A percentile compares a stretch with the other conserved stretches of the same genome.
phyloP scores from a whole-genome alignment of 805 yeast species.

The Tetrapisispora arboricola region DNA sequence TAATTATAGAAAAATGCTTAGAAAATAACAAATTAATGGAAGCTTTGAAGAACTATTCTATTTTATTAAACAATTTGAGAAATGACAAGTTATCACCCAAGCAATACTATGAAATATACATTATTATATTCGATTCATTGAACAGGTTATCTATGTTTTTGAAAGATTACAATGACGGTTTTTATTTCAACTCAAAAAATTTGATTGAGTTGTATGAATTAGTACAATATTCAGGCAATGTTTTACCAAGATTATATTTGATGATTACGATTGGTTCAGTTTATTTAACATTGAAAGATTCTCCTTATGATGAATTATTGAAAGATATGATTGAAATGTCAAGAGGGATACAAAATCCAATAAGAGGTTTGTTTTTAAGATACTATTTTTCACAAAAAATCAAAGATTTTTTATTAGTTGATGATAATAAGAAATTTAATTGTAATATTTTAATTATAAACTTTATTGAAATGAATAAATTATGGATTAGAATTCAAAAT shows the following conservation, averaged over 20 bases:
- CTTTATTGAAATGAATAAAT: conserved; percentile 93
- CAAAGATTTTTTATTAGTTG: conserved; percentile 33
- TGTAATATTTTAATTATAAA: conserved; percentile 74
- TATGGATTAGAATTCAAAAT: conserved; percentile 95
- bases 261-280: conserved; percentile 92
- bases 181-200: conserved; percentile 10
- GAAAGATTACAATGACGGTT: conserved; percentile 41
- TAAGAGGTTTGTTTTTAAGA: conserved; percentile 78
- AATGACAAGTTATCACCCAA: conserved; percentile 69
- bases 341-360: conserved; percentile 90
- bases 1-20: conserved; percentile 64
- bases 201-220: conserved; percentile 83
- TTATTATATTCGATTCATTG: conserved; percentile 71
- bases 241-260: conserved; percentile 79
- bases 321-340: conserved; percentile 97
- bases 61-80: conserved; percentile 69
- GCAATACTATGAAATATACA: conserved; percentile 85
- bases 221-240: conserved; percentile 89
- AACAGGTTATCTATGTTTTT: conserved; percentile 54
- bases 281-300: conserved; percentile 64
- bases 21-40: conserved; percentile 64
- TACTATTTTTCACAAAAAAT: conserved; percentile 81
- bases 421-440: conserved; percentile 15
- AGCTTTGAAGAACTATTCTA: conserved; percentile 78
- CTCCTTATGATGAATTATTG: conserved; percentile 76